Conservation (phyloP, 768 basidiomycete genomes). For the Tricholomella constricta region DNA sequence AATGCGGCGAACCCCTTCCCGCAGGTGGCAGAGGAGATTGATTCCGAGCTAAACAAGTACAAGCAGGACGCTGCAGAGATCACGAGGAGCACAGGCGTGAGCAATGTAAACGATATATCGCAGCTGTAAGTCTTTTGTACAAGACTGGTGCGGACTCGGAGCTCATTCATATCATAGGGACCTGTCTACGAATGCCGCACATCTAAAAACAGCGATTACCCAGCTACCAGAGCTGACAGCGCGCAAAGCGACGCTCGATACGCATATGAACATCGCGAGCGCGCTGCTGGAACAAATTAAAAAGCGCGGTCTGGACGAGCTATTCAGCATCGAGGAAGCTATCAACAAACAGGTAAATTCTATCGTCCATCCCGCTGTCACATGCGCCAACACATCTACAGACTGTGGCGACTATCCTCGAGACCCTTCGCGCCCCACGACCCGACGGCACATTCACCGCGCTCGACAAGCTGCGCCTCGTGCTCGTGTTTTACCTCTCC, state of each 20-base stretch:
- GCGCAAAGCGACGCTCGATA: slow-evolving; percentile 93
- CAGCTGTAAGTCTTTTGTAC: slow-evolving; percentile 67
- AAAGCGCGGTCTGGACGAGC: slow-evolving; percentile 88
- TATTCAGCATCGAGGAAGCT: slow-evolving; percentile 96
- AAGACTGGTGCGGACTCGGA: neutral
- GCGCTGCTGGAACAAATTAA: slow-evolving; percentile 95
- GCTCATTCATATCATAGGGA: slow-evolving; percentile 52
- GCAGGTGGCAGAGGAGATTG: slow-evolving; percentile 97
- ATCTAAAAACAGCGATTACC: slow-evolving; percentile 96
- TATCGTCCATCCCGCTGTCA: neutral
- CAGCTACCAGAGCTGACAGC: slow-evolving; percentile 96
- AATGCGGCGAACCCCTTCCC: slow-evolving; percentile 97
- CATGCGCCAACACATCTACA: slow-evolving; percentile 28
- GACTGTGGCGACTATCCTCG: slow-evolving; percentile 79
- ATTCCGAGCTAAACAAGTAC: slow-evolving; percentile 85
- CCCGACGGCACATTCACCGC: slow-evolving; percentile 66
- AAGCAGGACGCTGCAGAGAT: slow-evolving; percentile 98
- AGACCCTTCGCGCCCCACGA: slow-evolving; percentile 78
- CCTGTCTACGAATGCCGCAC: slow-evolving; percentile 88
- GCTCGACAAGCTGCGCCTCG: slow-evolving; percentile 88
- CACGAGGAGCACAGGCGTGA: slow-evolving; percentile 93
- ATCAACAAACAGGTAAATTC: slow-evolving; percentile 77
- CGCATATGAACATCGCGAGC: slow-evolving; percentile 99
- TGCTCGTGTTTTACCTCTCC: slow-evolving; percentile 94
- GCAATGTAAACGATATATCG: slow-evolving; percentile 91